phyloP scores from a whole-genome alignment of 345 rosid genomes.

The Melaleuca alternifolia region DNA sequence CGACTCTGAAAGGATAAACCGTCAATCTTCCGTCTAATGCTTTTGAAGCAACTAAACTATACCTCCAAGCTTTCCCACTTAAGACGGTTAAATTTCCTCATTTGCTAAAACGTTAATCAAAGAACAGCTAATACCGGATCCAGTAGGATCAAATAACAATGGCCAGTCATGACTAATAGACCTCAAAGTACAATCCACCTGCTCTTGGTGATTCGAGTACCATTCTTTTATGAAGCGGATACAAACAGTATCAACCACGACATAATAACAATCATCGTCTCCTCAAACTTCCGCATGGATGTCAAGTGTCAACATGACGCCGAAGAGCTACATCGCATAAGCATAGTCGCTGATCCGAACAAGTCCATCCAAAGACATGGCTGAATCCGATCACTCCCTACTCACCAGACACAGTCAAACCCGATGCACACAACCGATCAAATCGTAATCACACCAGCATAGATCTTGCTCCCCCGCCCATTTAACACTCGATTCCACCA shows the following conservation, averaged over 20 bases:
- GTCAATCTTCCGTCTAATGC: neutral
- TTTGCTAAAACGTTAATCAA: neutral
- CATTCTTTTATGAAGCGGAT: neutral
- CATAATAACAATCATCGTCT: neutral
- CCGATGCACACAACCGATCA: neutral
- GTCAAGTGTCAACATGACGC: neutral
- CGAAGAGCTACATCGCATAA: neutral
- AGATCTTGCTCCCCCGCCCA: neutral
- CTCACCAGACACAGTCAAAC: neutral
- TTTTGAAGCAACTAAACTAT: neutral
- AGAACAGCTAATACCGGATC: neutral
- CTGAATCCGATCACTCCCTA: neutral
- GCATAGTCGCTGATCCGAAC: neutral
- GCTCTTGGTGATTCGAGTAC: neutral
- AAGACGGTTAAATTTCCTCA: neutral
- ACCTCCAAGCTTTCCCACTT: neutral
- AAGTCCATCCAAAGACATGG: neutral
- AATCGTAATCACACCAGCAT: neutral
- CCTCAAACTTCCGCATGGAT: neutral
- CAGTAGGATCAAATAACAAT: neutral
- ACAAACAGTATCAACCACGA: neutral
- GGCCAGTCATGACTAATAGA: neutral
- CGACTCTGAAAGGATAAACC: neutral
- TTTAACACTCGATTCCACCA: neutral
- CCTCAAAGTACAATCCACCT: neutral